A percentile compares a stretch with the other conserved stretches of the same genome.
These are phyloP conservation scores for Collybia sp. DNA, from an alignment of 768 basidiomycete genomes.

Conservation along the genomic window DNA sequence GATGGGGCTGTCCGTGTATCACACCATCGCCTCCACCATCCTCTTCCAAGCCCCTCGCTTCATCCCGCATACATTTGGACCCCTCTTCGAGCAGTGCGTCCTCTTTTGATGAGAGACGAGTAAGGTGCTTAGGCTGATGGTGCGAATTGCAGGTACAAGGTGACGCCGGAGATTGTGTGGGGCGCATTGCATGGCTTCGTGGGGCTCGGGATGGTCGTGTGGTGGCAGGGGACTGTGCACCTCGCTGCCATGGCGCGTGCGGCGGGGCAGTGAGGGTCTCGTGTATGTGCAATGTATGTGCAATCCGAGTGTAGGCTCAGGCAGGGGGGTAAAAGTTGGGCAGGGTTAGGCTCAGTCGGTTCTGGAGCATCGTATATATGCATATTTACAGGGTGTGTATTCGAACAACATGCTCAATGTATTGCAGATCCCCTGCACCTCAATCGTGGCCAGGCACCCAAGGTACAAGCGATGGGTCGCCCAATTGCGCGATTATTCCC, in stretches of 20 bases:
- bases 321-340: no score
- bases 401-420: no score
- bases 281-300: no score
- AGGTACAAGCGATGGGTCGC: no score
- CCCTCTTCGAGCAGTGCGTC: conserved; percentile 55
- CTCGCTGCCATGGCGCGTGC: conserved; percentile 36
- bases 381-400: no score
- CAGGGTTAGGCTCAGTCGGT: no score
- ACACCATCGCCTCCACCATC: conserved; percentile 66
- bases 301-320: no score
- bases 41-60: conserved; percentile 76
- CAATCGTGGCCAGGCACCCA: no score
- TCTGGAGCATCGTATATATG: no score
- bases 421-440: no score
- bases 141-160: conserved; percentile 35
- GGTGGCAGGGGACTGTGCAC: conserved; percentile 79
- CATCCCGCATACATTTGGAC: conserved; percentile 69
- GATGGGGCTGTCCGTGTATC: conserved; percentile 72
- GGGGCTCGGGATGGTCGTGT: conserved; percentile 66
- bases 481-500: no score
- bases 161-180: conserved; percentile 75
- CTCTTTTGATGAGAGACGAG: background rate
- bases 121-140: conserved; percentile 1
- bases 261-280: background rate
- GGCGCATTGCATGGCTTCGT: conserved; percentile 68